Percentiles rank a stretch among this genome's conserved stretches.
Evolutionary conservation across 208 protist genomes (phyloP).

Genomic region (Willaertia magna): DNA sequence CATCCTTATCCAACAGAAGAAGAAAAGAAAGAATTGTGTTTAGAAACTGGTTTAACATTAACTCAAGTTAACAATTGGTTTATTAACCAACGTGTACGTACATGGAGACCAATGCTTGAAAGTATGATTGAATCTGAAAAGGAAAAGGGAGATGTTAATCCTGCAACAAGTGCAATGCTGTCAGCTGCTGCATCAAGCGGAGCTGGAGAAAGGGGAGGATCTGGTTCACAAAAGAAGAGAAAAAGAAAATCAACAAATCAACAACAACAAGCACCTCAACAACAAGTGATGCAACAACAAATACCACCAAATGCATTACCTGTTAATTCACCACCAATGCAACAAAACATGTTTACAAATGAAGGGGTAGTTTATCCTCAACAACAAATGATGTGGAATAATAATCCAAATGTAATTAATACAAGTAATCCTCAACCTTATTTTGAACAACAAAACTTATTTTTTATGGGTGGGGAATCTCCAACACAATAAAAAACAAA

Average conservation of each 20-base stretch:
- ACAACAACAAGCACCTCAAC: background rate
- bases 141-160: background rate
- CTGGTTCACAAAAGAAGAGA: too few relatives aligned
- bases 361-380: too few relatives aligned
- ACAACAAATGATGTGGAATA: too few relatives aligned
- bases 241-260: background rate
- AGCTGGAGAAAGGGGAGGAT: background rate
- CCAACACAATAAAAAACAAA: too few relatives aligned
- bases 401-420: too few relatives aligned
- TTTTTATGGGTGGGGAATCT: too few relatives aligned
- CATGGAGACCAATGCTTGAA: constrained; percentile 18
- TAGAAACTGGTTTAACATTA: constrained; percentile 8
- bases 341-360: too few relatives aligned
- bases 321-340: background rate
- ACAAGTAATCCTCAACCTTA: too few relatives aligned
- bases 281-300: background rate
- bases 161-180: background rate
- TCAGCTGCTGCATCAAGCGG: background rate
- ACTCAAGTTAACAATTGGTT: constrained; percentile 30
- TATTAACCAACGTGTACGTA: constrained; percentile 21
- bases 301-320: background rate
- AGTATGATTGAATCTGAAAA: constrained; percentile 1
- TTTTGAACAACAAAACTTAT: too few relatives aligned
- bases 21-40: constrained; percentile 16
- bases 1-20: constrained; percentile 22